Base-by-base conservation (phyloP, 257 asterid genomes). In the Solanum bulbocastanum region DNA sequence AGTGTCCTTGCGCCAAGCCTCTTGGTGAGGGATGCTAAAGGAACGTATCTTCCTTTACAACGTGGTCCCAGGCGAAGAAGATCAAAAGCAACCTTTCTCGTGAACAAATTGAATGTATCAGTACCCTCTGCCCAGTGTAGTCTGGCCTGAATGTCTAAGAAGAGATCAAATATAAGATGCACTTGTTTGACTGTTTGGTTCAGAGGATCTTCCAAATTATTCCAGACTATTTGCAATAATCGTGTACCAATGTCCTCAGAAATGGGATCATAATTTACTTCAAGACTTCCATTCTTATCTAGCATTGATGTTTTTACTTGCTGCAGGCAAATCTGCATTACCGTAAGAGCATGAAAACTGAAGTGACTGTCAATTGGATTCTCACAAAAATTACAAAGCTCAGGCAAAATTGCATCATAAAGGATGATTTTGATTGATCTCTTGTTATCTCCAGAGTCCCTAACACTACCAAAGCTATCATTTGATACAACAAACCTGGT, bases 111-210 rank as follows among this genome's bases (percentile, higher is more conserved):
- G 83, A 90, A 93, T 89, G 90, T 90, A 87, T 92, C 93, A 87
- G 94, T 92, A 87, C 95, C 95, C 89, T 92, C 95, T 13, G 89
- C 91, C 95, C 93, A 90, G 32, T 90, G 92, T 90, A 94, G 93
- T 89, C 90, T 91, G 66, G 95, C 91, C 88, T 93, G 96, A 89
- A 97, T 92, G 88, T 96, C 98, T 92, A 97, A 86, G 89, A 93
- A 96, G 90, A 97, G 96, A 90, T 97, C 99, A 89, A 97, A 95
- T 86, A 97, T 94, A 73, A 97, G 97, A 90, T 97, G 97, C 89
- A 94, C 98, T 93, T 97, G 99, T 90, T 93, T 97, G 84, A 97
- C 99, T 18, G 99, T 93, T 93, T 97, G 99, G 90, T 96, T 97
- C 86, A 97, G 90, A 91, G 98, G 98, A 91, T 97, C 99, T 91